Conservation (phyloP, 306 rosid genomes). For the Trifolium pratense region DNA sequence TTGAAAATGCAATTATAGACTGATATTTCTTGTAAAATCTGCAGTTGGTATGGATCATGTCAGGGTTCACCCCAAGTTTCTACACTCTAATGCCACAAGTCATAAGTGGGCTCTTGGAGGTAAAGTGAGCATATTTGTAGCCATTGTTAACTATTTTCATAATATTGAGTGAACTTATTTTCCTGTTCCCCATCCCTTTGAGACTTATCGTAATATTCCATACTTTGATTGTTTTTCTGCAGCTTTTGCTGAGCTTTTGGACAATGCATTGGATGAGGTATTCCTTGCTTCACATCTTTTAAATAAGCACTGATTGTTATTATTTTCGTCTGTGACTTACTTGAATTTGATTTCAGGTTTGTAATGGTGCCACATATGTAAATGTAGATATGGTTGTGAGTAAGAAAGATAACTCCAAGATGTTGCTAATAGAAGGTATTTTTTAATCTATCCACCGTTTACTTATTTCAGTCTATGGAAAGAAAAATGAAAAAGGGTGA, state of each 20-base stretch:
- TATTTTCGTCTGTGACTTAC: constrained; percentile 34
- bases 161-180: constrained; percentile 25
- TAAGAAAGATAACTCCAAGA: constrained; percentile 72
- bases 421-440: constrained; percentile 87
- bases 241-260: constrained; percentile 98
- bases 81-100: constrained; percentile 97
- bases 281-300: constrained; percentile 16
- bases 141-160: constrained; percentile 21
- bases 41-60: constrained; percentile 96
- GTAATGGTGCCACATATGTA: constrained; percentile 87
- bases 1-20: constrained; percentile 1
- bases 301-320: not conserved
- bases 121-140: constrained; percentile 39
- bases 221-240: constrained; percentile 48
- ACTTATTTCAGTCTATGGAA: constrained; percentile 15
- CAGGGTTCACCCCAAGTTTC: constrained; percentile 97
- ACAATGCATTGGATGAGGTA: constrained; percentile 95
- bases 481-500: constrained; percentile 7
- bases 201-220: constrained; percentile 19
- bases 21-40: constrained; percentile 46
- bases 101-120: constrained; percentile 99
- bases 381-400: constrained; percentile 75
- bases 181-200: not conserved
- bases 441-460: constrained; percentile 1
- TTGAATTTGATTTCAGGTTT: constrained; percentile 62